Conservation (phyloP, 805 yeast species). For the Saccharomycopsis malanga region DNA sequence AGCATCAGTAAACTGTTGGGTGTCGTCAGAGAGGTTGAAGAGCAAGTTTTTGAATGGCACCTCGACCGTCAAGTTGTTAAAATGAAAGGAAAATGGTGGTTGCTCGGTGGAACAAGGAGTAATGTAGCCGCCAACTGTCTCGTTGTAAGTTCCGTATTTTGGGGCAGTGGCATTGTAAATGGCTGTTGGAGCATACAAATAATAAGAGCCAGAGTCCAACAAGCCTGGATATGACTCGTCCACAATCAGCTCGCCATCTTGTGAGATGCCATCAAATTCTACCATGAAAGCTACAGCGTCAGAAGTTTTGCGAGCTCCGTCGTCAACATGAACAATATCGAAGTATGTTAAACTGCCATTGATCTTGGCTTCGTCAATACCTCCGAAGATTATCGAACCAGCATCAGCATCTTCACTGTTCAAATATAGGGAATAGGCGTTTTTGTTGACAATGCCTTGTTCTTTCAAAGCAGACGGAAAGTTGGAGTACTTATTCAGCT, state of each 20-base stretch:
- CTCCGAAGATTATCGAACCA: too few relatives aligned
- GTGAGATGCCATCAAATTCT: constrained; percentile 35
- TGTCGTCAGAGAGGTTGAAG: constrained; percentile 28
- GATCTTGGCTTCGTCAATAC: too few relatives aligned
- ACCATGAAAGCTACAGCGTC: constrained; percentile 42
- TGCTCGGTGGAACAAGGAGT: constrained; percentile 27
- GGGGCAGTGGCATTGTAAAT: constrained; percentile 27
- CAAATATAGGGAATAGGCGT: constrained; percentile 55
- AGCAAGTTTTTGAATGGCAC: constrained; percentile 20
- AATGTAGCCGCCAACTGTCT: constrained; percentile 23
- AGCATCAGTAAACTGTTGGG: constrained; percentile 38
- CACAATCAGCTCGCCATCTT: constrained; percentile 27
- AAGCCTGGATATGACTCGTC: constrained; percentile 32
- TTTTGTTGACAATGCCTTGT: constrained; percentile 40
- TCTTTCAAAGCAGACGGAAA: constrained; percentile 30
- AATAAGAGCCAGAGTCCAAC: constrained; percentile 39
- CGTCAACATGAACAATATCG: constrained; percentile 38
- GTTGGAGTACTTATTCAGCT: constrained; percentile 28
- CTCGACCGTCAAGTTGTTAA: constrained; percentile 30
- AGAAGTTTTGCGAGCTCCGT: constrained; percentile 45
- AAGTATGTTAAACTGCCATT: constrained; percentile 42
- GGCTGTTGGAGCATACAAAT: constrained; percentile 37
- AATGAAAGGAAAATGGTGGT: constrained; percentile 42
- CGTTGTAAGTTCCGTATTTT: constrained; percentile 31
- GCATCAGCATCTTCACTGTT: constrained; percentile 30